phyloP scores from a whole-genome alignment of 208 protist genomes.

The Porcisia hertigi region DNA sequence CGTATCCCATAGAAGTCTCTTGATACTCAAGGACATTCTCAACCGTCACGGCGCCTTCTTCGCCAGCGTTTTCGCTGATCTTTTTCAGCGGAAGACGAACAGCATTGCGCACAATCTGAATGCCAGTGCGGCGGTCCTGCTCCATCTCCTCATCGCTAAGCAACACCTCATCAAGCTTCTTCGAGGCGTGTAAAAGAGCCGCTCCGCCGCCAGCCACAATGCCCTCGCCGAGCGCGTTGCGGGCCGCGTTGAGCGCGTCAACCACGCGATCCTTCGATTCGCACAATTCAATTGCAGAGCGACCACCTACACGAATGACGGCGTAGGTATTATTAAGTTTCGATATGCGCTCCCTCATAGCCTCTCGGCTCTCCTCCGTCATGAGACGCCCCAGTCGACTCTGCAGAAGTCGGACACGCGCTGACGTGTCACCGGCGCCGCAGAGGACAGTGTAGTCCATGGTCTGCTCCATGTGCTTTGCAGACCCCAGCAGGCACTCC shows the following conservation, averaged over 20 bases:
- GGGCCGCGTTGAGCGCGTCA: slow-evolving; percentile 99
- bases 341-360: slow-evolving; percentile 94
- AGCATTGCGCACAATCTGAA: slow-evolving; percentile 89
- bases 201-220: slow-evolving; percentile 98
- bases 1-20: slow-evolving; percentile 94
- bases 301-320: slow-evolving; percentile 97
- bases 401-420: slow-evolving; percentile 95
- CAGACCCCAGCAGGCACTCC: slow-evolving; percentile 61
- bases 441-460: slow-evolving; percentile 98
- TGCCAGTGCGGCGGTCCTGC: slow-evolving; percentile 78
- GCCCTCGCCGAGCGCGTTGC: slow-evolving; percentile 98
- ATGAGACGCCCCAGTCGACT: slow-evolving; percentile 87
- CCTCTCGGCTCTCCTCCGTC: slow-evolving; percentile 96
- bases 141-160: slow-evolving; percentile 83
- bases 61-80: slow-evolving; percentile 98
- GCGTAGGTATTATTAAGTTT: slow-evolving; percentile 90
- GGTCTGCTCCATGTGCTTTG: slow-evolving; percentile 80
- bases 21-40: slow-evolving; percentile 95
- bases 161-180: slow-evolving; percentile 91
- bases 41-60: slow-evolving; percentile 97
- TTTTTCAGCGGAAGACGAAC: slow-evolving; percentile 89
- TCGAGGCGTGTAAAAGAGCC: slow-evolving; percentile 96
- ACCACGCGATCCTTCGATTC: slow-evolving; percentile 99
- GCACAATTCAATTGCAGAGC: slow-evolving; percentile 98
- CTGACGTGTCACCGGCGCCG: slow-evolving; percentile 63